Evolutionary conservation across 192 early-diverging fungal species (phyloP).

Genomic region (Cetraspora pellucida): DNA sequence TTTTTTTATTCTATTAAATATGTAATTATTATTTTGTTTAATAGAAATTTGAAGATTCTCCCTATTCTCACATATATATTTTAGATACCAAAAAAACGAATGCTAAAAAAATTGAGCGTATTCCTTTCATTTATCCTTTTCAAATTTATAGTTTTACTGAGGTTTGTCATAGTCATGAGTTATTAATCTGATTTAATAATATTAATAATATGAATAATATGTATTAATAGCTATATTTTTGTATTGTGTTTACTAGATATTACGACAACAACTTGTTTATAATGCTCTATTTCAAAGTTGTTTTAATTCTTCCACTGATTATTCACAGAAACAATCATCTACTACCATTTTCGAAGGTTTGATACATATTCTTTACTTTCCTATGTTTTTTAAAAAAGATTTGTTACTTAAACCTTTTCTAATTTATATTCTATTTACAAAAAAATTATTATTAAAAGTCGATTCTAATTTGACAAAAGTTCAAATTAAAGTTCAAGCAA

Average conservation of each 20-base stretch:
- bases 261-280: constrained; percentile 29
- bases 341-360: not conserved
- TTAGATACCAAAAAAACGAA: not conserved
- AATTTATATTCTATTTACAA: not conserved
- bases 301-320: constrained; percentile 27
- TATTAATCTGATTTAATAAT: not conserved
- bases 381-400: not conserved
- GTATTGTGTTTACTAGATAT: not conserved
- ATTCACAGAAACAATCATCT: not conserved
- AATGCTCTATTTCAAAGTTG: constrained; percentile 32
- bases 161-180: not conserved
- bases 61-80: not conserved
- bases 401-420: not conserved
- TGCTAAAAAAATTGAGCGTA: constrained; percentile 29
- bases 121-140: constrained; percentile 18
- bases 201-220: not conserved
- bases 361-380: not conserved
- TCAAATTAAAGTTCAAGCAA: not conserved
- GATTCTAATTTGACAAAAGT: not conserved
- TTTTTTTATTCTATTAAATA: not conserved
- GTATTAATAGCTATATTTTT: not conserved
- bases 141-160: constrained; percentile 10
- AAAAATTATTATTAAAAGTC: not conserved
- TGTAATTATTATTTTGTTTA: not conserved
- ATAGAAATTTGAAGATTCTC: constrained; percentile 25